A percentile compares a stretch with the other conserved stretches of the same genome.
Evolutionary conservation across 1,284 basidiomycete species (phyloP).

Genomic region (Mrakiaceae sp.): DNA sequence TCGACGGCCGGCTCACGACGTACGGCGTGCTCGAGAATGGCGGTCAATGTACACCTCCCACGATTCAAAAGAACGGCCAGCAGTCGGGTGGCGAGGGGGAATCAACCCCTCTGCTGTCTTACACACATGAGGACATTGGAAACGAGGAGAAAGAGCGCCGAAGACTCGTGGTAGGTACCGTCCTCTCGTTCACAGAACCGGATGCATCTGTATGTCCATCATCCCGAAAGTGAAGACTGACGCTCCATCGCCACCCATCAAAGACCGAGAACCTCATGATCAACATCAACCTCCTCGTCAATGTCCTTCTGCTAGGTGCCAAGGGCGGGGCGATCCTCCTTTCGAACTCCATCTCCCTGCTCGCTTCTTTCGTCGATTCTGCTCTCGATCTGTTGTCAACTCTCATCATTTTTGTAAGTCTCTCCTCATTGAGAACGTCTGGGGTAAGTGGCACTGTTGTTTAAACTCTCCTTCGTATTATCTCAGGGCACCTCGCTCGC

Average conservation of each 20-base stretch:
- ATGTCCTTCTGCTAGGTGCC: conserved; percentile 39
- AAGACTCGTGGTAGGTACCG: conserved; percentile 28
- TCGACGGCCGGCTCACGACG: conserved; percentile 11
- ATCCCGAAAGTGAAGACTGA: background rate
- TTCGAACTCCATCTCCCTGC: conserved; percentile 45
- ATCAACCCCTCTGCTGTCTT: background rate
- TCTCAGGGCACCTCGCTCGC: too few relatives aligned
- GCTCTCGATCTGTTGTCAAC: conserved; percentile 45
- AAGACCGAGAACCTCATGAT: background rate
- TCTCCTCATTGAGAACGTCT: background rate
- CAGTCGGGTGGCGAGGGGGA: conserved; percentile 9
- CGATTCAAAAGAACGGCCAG: conserved; percentile 4
- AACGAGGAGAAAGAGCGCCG: conserved; percentile 25
- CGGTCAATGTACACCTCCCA: conserved; percentile 2
- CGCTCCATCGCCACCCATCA: background rate
- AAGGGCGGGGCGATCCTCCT: conserved; percentile 43
- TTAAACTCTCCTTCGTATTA: too few relatives aligned
- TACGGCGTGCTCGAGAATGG: background rate
- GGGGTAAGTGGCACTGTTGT: too few relatives aligned
- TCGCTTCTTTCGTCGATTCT: conserved; percentile 41
- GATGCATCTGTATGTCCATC: background rate
- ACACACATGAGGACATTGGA: conserved; percentile 22
- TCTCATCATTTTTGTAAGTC: conserved; percentile 32
- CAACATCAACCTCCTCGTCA: conserved; percentile 36
- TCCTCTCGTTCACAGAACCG: background rate